A percentile compares a stretch with the other conserved stretches of the same genome.
These are phyloP conservation scores for Trypanosoma melophagium DNA, from an alignment of 208 protist genomes.

Conservation along the genomic window DNA sequence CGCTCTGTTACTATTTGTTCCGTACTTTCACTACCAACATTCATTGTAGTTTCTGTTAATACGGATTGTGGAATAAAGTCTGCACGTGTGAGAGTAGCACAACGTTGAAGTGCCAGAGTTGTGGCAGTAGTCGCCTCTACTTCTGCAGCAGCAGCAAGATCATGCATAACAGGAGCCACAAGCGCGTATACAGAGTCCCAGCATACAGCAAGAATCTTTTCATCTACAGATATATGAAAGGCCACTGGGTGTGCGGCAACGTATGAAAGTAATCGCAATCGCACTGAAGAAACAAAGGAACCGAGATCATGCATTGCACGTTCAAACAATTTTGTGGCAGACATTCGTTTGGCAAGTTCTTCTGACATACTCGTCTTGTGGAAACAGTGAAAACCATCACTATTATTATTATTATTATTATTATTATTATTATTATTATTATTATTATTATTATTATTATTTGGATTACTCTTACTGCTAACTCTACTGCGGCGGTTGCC, in stretches of 20 bases:
- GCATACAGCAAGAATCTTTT: slow-evolving; percentile 36
- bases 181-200: slow-evolving; percentile 47
- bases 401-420: not conserved
- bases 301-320: slow-evolving; percentile 50
- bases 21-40: not conserved
- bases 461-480: not conserved
- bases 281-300: slow-evolving; percentile 64
- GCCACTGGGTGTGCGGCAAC: slow-evolving; percentile 45
- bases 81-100: slow-evolving; percentile 4
- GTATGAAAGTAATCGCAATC: slow-evolving; percentile 61
- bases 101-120: slow-evolving; percentile 19
- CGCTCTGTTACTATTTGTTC: slow-evolving; percentile 7
- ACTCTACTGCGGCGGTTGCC: not conserved
- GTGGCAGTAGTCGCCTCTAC: slow-evolving; percentile 4
- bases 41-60: not conserved
- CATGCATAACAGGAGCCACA: slow-evolving; percentile 45
- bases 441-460: not conserved
- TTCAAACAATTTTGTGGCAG: slow-evolving; percentile 21
- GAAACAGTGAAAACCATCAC: slow-evolving; percentile 13
- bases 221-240: slow-evolving; percentile 36
- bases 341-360: slow-evolving; percentile 20
- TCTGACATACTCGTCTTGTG: slow-evolving; percentile 23
- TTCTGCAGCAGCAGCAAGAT: slow-evolving; percentile 41
- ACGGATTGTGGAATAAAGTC: slow-evolving; percentile 26
- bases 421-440: not conserved